Evolutionary conservation across 1,284 basidiomycete species (phyloP), one percentile per base, ranked within the genome.

Genomic region (Rhodotorula sp.): DNA sequence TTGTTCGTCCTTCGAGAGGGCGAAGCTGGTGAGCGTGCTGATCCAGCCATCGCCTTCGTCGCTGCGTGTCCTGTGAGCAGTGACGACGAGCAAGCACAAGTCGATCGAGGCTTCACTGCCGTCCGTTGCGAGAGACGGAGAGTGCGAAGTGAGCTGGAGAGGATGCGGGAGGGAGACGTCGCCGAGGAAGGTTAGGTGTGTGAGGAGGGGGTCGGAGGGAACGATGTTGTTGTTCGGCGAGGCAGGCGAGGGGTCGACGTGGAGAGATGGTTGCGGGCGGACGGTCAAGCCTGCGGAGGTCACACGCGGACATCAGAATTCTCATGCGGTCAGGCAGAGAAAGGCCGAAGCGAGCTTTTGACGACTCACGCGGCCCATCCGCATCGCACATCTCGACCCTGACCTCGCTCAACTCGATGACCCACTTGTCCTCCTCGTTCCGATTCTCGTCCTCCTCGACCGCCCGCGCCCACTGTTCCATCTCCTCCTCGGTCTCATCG

Each of bases 371-470:
- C 13, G 67, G 63, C 4, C 70, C 72, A 13, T 67, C 72, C 24
- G 53, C 24, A 1, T 34, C 57, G 4, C 44, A 44, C 72, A 71
- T 74, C 60, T 74, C 70, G 31, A 74, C 59, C 58, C 60, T 58
- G 1, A 74, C 51, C 59, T 74, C 72, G 24, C 59, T 59, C 60
- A 74, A 26, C 54, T 72, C 68, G 28, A 74, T 59, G 15, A 26
- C 44, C 61, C 69, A 63, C 55, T 60, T 40, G 9, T 50, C 48
- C 15, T n/a, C 53, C 28, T 10, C 54, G 30, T 10, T 34, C 10
- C 34, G 34, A 34, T 22, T 46, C 47, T 44, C 48, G 20, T 55
- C 40, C n/a, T 47, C 59, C n/a, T n/a, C n/a, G 13, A 20, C 31
- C 15, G 34, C 37, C 13, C 40, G 28, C 16, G 10, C 51, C 46